A percentile compares a stretch with the other conserved stretches of the same genome.
Conservation (phyloP, 2,329 filamentous ascomycete species). For the Ophiostoma himal-ulmi region DNA sequence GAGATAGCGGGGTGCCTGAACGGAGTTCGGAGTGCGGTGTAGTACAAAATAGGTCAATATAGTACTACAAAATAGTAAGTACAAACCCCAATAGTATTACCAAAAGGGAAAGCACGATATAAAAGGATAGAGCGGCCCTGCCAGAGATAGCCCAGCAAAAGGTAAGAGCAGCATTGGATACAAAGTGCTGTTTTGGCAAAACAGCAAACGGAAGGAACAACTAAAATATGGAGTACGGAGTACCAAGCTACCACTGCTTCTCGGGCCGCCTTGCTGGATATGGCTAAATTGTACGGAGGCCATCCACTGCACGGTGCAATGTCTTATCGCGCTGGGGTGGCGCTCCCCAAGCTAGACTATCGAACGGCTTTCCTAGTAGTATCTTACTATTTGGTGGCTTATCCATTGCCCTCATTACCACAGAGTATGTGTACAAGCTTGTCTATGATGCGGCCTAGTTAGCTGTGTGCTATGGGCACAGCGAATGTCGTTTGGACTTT, state of each 20-base stretch:
- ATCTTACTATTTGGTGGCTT: not conserved
- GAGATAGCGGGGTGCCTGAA: not conserved
- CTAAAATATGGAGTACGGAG: not conserved
- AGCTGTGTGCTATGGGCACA: not conserved
- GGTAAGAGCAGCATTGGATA: not conserved
- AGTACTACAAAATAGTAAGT: not conserved
- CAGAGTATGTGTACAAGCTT: not conserved
- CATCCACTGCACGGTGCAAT: not conserved
- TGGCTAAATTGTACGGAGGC: conserved; percentile 17
- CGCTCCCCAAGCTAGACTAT: not conserved
- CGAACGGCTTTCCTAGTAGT: not conserved
- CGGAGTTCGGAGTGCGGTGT: not conserved
- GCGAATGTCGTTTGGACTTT: not conserved
- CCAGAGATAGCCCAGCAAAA: not conserved
- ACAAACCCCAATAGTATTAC: not conserved
- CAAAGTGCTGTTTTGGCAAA: not conserved
- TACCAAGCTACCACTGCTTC: not conserved
- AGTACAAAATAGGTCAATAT: too few species aligned
- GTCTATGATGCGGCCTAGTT: too few species aligned
- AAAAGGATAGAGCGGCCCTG: not conserved
- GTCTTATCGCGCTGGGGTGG: conserved; percentile 1
- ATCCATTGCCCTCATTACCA: not conserved
- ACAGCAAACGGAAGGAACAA: not conserved
- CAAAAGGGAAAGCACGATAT: not conserved
- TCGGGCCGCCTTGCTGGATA: conserved; percentile 19